These are phyloP conservation scores for Agaricus blazei DNA, from an alignment of 768 basidiomycete species.

Conservation along the genomic window DNA sequence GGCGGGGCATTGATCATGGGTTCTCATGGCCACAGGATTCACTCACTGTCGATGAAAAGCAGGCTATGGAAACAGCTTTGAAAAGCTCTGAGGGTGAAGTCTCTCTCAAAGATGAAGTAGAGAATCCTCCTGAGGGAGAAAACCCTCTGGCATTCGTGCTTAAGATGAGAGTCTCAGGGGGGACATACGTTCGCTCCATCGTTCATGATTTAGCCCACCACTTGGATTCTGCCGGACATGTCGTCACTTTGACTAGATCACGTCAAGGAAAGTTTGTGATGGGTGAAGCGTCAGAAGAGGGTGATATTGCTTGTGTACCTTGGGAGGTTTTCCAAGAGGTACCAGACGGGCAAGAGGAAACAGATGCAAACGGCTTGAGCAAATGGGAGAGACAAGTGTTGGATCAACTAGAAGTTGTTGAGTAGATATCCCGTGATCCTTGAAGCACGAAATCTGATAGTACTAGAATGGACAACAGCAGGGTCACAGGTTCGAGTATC, in stretches of 20 bases:
- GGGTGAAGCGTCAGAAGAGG: conserved; percentile 35
- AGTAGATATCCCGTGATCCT: neutral
- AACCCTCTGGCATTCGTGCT: conserved; percentile 78
- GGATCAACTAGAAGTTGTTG: conserved; percentile 57
- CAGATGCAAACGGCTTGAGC: conserved; percentile 61
- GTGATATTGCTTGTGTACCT: conserved; percentile 60
- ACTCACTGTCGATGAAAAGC: conserved; percentile 64
- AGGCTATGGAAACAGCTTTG: conserved; percentile 63
- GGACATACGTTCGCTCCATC: conserved; percentile 95
- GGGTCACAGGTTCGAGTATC: neutral
- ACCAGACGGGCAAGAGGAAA: conserved; percentile 41
- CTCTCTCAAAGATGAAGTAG: conserved; percentile 35
- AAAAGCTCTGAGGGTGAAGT: conserved; percentile 38
- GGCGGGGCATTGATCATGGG: conserved; percentile 70
- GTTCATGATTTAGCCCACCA: conserved; percentile 88
- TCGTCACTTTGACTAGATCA: conserved; percentile 86
- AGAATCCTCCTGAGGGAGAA: conserved; percentile 24
- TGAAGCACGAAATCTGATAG: conserved; percentile 2
- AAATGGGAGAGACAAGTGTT: conserved; percentile 85
- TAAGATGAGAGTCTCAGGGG: conserved; percentile 90
- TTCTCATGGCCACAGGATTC: conserved; percentile 74
- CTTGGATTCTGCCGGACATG: conserved; percentile 86
- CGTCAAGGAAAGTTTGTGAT: conserved; percentile 80
- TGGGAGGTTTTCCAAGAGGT: conserved; percentile 74
- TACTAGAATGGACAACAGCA: conserved; percentile 2